Evolutionary conservation across 2,329 filamentous ascomycete species (phyloP).

Genomic region (Chrysosporium keratinophilum): DNA sequence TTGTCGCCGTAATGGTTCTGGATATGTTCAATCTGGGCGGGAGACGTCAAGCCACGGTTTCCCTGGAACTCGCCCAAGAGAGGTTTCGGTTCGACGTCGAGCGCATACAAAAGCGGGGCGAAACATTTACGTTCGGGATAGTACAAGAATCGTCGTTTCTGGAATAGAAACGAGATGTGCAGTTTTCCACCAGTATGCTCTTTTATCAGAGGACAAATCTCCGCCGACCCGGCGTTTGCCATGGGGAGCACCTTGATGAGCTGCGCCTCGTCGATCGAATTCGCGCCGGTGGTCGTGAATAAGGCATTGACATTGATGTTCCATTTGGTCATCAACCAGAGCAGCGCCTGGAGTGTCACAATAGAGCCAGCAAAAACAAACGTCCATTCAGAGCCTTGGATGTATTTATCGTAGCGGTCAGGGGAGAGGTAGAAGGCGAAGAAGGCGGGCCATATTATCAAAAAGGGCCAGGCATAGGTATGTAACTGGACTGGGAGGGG

Average conservation of each 20-base stretch:
- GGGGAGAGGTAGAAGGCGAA: slow-evolving; percentile 74
- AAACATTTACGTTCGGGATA: slow-evolving; percentile 62
- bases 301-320: slow-evolving; percentile 74
- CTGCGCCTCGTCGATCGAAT: slow-evolving; percentile 59
- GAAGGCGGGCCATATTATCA: slow-evolving; percentile 84
- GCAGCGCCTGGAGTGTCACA: slow-evolving; percentile 72
- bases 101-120: slow-evolving; percentile 66
- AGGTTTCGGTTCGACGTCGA: slow-evolving; percentile 80
- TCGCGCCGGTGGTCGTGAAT: slow-evolving; percentile 67
- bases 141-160: slow-evolving; percentile 94
- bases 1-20: slow-evolving; percentile 93
- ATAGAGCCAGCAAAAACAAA: slow-evolving; percentile 89
- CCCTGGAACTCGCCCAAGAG: slow-evolving; percentile 66
- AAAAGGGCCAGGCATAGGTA: slow-evolving; percentile 86
- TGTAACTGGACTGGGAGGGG: slow-evolving; percentile 72
- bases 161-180: slow-evolving; percentile 84
- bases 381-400: slow-evolving; percentile 93
- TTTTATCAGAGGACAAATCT: slow-evolving; percentile 72
- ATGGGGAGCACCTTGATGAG: slow-evolving; percentile 89
- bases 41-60: slow-evolving; percentile 61
- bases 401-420: slow-evolving; percentile 80
- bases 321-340: slow-evolving; percentile 97
- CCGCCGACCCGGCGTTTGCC: slow-evolving; percentile 76
- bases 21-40: slow-evolving; percentile 65
- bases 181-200: slow-evolving; percentile 66